Evolutionary conservation across 345 rosid genomes (phyloP).

Genomic region (Aquilaria sinensis): DNA sequence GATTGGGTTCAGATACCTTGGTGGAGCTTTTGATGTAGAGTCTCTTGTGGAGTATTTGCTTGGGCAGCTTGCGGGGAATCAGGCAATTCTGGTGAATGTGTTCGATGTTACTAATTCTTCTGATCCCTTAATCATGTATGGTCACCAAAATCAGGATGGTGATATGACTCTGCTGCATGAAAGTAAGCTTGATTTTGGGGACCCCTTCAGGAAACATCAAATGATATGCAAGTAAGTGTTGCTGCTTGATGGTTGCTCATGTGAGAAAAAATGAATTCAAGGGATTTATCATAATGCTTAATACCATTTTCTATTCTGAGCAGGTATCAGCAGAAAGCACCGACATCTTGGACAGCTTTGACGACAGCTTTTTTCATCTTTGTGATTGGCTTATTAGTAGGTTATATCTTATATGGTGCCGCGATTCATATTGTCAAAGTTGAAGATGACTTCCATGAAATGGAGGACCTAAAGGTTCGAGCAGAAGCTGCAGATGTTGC

Average conservation of each 20-base stretch:
- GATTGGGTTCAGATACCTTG: slow-evolving; percentile 65
- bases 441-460: slow-evolving; percentile 78
- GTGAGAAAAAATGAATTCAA: slow-evolving; percentile 7
- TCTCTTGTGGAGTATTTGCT: slow-evolving; percentile 98
- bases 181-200: slow-evolving; percentile 92
- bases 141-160: slow-evolving; percentile 72
- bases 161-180: slow-evolving; percentile 67
- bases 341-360: slow-evolving; percentile 62
- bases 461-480: slow-evolving; percentile 73
- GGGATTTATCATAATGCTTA: slow-evolving; percentile 8
- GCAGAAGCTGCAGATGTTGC: slow-evolving; percentile 99
- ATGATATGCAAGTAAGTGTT: slow-evolving; percentile 82
- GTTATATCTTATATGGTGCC: slow-evolving; percentile 77
- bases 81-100: slow-evolving; percentile 86
- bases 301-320: slow-evolving; percentile 6
- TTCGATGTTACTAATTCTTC: slow-evolving; percentile 85
- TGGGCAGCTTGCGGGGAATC: slow-evolving; percentile 95
- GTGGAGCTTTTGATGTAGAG: slow-evolving; percentile 99
- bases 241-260: slow-evolving; percentile 2
- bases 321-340: slow-evolving; percentile 90
- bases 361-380: slow-evolving; percentile 64
- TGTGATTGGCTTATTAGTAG: slow-evolving; percentile 68
- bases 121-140: slow-evolving; percentile 85
- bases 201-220: slow-evolving; percentile 86
- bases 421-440: slow-evolving; percentile 80